These are phyloP conservation scores for Dactylellina parvicollis DNA, from an alignment of 2,329 filamentous ascomycete species.

Conservation along the genomic window DNA sequence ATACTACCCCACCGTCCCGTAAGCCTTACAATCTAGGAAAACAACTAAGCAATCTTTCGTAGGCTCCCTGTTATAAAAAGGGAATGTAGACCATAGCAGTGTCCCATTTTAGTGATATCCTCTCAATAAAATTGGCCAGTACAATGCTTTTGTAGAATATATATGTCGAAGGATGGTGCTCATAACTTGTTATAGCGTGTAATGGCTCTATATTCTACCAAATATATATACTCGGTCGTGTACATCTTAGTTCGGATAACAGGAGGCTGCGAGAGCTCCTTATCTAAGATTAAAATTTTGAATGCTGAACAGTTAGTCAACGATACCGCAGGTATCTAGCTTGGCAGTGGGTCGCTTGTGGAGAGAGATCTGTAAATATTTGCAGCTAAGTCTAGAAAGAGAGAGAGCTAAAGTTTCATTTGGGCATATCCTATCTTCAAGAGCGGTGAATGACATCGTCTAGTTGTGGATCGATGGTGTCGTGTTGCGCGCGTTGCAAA, in stretches of 20 bases:
- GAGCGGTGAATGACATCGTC: no score
- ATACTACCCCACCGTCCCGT: background rate
- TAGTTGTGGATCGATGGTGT: no score
- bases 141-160: no score
- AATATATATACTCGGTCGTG: no score
- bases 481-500: conserved; percentile 33
- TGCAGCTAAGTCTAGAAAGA: no score
- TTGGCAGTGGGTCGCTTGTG: no score
- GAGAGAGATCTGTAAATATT: no score
- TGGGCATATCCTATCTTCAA: no score
- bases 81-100: background rate
- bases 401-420: no score
- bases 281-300: background rate
- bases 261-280: background rate
- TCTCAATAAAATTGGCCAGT: no score
- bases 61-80: background rate
- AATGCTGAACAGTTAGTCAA: background rate
- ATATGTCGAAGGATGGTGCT: background rate
- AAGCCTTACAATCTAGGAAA: background rate
- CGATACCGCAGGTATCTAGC: background rate
- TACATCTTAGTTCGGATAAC: no score
- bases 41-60: background rate
- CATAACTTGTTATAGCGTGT: background rate
- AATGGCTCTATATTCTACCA: background rate
- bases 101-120: background rate